Evolutionary conservation across 345 rosid species (phyloP), one percentile per base, ranked within the genome.

Genomic region (Erysimum cheiranthoides): DNA sequence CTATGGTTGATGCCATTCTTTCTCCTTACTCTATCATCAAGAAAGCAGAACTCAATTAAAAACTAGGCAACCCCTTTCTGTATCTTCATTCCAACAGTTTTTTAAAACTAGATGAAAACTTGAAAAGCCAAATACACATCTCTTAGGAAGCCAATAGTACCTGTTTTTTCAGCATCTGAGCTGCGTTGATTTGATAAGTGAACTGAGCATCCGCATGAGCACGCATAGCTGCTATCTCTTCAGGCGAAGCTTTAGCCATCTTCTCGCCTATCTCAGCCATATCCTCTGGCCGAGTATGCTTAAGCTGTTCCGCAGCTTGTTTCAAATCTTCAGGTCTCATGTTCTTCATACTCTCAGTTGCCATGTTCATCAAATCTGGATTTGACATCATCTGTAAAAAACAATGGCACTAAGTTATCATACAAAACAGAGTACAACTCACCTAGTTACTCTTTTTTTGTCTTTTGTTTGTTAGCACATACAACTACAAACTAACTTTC

Each of bases 281-380:
- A 76, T 90, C 93, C 78, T 88, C 96, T 0, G 98, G 97, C 30
- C 82, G 84, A 2, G 90, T 84, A 50, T 88, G 80, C 89, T 91
- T 89, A 32, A 96, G 85, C 76, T 96, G 96, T 74, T 96, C 92
- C 0, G 97, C 97, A 68, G 98, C 99, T 71, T 80, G 90, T 69
- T 66, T 91, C 77, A 87, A 85, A 85, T 91, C 99, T 66, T 89
- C 96, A 11, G 97, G 94, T 82, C 83, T 91, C 89, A 93, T 88
- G 73, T 87, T 93, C 83, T 86, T 87, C 99, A 96, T 88, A 77
- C 90, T 84, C 71, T 96, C 97, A 0, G 97, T 80, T n/a, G 99
- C 98, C 91, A 93, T 93, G 69, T 80, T 96, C 93, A 96, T 85
- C 86, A 90, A 84, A 4, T 93, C 97, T 13, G 98, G 99, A 81